Evolutionary conservation across 495 filamentous ascomycete genomes (phyloP).

Genomic region (Neurospora sp.): DNA sequence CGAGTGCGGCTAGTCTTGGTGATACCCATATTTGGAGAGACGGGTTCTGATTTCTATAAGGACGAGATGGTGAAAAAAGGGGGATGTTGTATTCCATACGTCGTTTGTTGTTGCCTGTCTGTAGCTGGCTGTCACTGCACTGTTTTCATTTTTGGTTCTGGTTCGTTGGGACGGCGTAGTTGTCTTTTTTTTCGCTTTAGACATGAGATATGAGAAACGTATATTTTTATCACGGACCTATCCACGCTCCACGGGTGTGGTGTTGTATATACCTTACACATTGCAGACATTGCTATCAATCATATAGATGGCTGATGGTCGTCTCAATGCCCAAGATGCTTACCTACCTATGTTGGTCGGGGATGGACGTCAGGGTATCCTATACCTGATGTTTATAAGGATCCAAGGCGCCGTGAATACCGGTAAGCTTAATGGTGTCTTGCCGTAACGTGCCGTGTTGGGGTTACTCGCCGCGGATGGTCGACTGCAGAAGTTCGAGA

Average conservation of each 20-base stretch:
- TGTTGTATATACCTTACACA: neutral
- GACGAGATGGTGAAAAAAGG: neutral
- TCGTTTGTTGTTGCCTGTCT: neutral
- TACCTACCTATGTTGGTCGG: neutral
- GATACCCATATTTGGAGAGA: slow-evolving; percentile 48
- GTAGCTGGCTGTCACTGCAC: neutral
- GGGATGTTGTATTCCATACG: neutral
- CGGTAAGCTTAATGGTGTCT: slow-evolving; percentile 91
- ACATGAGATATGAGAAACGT: neutral
- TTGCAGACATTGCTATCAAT: neutral
- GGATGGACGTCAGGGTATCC: neutral
- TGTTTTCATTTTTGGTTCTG: neutral
- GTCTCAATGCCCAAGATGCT: neutral
- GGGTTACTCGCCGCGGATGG: slow-evolving; percentile 31
- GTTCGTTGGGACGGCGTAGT: neutral
- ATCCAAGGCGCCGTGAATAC: slow-evolving; percentile 87
- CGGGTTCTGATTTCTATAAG: neutral
- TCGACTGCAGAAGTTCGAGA: no score
- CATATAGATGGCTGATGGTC: neutral
- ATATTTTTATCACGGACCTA: neutral
- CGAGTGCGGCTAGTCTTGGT: slow-evolving; percentile 42
- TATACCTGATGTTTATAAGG: slow-evolving; percentile 86
- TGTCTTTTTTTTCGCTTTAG: neutral
- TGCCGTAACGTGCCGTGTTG: slow-evolving; percentile 69
- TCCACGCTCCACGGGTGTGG: neutral